Evolutionary conservation across 2,329 filamentous ascomycete species (phyloP), one percentile per base, ranked within the genome.

Genomic region (Trichoderma koningii): DNA sequence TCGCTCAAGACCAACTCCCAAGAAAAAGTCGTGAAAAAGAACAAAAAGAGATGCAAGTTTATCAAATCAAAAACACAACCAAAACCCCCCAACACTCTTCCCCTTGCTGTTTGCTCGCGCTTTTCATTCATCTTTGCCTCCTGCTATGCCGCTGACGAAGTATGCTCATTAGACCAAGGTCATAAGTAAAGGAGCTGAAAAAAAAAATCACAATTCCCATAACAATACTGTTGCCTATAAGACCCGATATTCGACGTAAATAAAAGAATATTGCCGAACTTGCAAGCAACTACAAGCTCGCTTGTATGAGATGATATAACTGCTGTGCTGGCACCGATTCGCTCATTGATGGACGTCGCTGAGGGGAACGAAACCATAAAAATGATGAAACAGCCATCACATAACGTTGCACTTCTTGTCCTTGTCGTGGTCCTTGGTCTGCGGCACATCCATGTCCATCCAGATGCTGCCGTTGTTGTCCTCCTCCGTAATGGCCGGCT

Each of bases 381-480:
- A 41, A 7, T 1, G 38, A 9, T 50, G 19, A 12, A 34, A 34
- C 30, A 34, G 2, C 10, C 41, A 63, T 70, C 73, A 86, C 84
- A 86, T 87, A 55, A 86, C 74, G 23, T 76, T 68, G 69, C 84
- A 86, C 70, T 82, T 85, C 71, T 76, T 81, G 17, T 80, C 77
- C 71, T 81, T 84, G 66, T 77, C 79, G 45, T 79, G 77, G 28
- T 75, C 72, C 45, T 71, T 73, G 12, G 71, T 69, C 9, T 68
- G 68, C 26, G 79, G 76, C 14, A 83, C 76, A 68, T 87, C 83
- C 1, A 83, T 86, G 83, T 84, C 83, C 1, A 83, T 86, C 84
- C 84, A 86, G 19, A 78, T 82, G 9, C 78, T 77, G 67, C 75
- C 79, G 70, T 80, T 83, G 44, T 73, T 76, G 9, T 72, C 76